Evolutionary conservation across 2,329 filamentous ascomycete genomes (phyloP).

Genomic region (Colletotrichum sp.): DNA sequence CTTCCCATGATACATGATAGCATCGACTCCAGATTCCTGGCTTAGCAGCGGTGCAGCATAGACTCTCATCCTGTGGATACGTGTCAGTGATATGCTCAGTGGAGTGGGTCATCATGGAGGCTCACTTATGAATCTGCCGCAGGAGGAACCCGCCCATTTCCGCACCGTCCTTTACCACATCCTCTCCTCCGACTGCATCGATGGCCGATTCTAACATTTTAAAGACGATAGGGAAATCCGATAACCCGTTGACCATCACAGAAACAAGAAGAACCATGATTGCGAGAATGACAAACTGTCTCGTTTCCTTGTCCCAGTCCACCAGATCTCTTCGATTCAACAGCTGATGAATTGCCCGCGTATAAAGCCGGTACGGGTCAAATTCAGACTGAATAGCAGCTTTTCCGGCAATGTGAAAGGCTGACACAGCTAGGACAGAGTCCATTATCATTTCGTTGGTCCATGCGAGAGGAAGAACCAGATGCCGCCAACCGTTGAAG

Average conservation of each 20-base stretch:
- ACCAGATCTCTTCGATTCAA: not conserved
- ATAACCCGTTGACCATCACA: slow-evolving; percentile 27
- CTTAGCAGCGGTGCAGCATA: slow-evolving; percentile 4
- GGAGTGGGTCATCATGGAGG: not conserved
- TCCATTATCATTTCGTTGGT: slow-evolving; percentile 27
- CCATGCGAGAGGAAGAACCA: slow-evolving; percentile 24
- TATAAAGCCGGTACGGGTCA: not conserved
- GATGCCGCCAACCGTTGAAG: slow-evolving; percentile 24
- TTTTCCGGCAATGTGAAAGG: slow-evolving; percentile 24
- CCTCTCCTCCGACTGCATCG: slow-evolving; percentile 27
- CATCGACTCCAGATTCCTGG: not conserved
- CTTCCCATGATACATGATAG: not conserved
- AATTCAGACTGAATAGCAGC: not conserved
- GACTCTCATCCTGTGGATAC: not conserved
- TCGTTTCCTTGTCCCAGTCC: not conserved
- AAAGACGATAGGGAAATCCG: slow-evolving; percentile 29
- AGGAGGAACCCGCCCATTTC: not conserved
- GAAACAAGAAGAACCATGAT: slow-evolving; percentile 28
- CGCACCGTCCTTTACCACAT: not conserved
- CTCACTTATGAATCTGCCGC: slow-evolving; percentile 10
- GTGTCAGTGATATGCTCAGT: not conserved
- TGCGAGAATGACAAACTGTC: slow-evolving; percentile 10
- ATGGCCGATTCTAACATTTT: slow-evolving; percentile 30
- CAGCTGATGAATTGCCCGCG: not conserved
- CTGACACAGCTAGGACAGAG: slow-evolving; percentile 28